Conservation (phyloP, 768 basidiomycete species). For the Trichaptum fuscoviolaceum region DNA sequence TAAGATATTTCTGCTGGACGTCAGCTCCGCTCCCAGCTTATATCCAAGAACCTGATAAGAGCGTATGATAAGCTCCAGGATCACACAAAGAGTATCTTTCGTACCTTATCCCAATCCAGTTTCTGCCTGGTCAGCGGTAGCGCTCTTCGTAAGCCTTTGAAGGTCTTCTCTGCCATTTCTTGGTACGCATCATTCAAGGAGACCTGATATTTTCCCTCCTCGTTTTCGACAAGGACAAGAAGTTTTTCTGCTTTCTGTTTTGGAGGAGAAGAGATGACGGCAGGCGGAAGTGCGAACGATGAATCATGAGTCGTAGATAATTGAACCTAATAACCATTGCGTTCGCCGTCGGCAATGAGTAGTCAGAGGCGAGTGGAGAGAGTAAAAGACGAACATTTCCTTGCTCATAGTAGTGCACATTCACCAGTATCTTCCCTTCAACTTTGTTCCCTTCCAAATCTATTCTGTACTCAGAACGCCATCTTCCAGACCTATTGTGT, state of each 20-base stretch:
- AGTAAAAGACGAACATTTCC: constrained; percentile 63
- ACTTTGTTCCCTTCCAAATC: constrained; percentile 61
- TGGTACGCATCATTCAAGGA: constrained; percentile 79
- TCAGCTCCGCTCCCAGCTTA: constrained; percentile 72
- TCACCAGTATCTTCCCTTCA: constrained; percentile 68
- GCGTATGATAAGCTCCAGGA: background rate
- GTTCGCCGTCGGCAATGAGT: background rate
- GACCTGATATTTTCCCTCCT: constrained; percentile 75
- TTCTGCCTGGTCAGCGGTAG: constrained; percentile 91
- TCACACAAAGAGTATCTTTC: constrained; percentile 12
- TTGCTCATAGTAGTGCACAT: constrained; percentile 97
- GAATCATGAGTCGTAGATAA: constrained; percentile 69
- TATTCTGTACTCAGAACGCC: constrained; percentile 84
- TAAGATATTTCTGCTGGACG: constrained; percentile 58
- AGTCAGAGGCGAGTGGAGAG: background rate
- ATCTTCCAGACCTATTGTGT: constrained; percentile 77
- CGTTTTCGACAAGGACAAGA: constrained; percentile 73
- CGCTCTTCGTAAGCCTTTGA: constrained; percentile 85
- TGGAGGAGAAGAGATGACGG: constrained; percentile 47
- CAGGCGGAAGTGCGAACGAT: constrained; percentile 57
- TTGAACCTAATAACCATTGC: constrained; percentile 65
- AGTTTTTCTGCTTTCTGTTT: constrained; percentile 59
- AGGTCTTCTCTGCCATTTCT: constrained; percentile 89
- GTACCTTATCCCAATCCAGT: constrained; percentile 92
- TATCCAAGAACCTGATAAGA: constrained; percentile 45